phyloP scores from a whole-genome alignment of 1,284 basidiomycete genomes.

The Pholiota adiposa region DNA sequence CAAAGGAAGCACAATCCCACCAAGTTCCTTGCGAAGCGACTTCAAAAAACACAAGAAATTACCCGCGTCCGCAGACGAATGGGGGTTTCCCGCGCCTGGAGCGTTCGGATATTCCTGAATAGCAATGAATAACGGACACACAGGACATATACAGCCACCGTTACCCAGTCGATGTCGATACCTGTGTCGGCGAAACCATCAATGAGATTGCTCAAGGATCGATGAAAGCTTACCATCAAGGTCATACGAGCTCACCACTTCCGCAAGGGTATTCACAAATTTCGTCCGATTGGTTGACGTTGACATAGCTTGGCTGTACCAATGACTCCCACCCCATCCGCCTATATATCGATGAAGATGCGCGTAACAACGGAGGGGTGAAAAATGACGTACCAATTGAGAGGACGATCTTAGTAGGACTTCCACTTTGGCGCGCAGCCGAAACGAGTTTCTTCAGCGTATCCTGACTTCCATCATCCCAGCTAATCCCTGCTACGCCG shows the following conservation, averaged over 20 bases:
- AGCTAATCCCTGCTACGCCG: slow-evolving; percentile 56
- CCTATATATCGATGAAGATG: slow-evolving; percentile 30
- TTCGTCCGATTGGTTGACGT: slow-evolving; percentile 50
- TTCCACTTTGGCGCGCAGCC: slow-evolving; percentile 58
- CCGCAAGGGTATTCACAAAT: slow-evolving; percentile 62
- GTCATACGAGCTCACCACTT: slow-evolving; percentile 60
- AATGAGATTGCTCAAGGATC: neutral
- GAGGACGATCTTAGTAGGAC: slow-evolving; percentile 68
- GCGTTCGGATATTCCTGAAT: slow-evolving; percentile 73
- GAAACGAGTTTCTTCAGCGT: slow-evolving; percentile 64
- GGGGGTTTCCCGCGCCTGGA: slow-evolving; percentile 63
- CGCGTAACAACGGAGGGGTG: neutral
- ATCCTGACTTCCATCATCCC: slow-evolving; percentile 57
- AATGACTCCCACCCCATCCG: slow-evolving; percentile 57
- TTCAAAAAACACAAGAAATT: slow-evolving; percentile 72
- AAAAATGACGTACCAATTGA: slow-evolving; percentile 60
- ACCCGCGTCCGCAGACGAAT: slow-evolving; percentile 63
- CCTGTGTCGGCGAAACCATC: slow-evolving; percentile 29
- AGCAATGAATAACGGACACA: neutral
- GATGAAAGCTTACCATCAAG: slow-evolving; percentile 56
- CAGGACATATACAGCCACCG: neutral
- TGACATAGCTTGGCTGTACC: slow-evolving; percentile 67
- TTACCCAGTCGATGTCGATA: slow-evolving; percentile 76
- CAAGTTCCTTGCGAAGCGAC: slow-evolving; percentile 60
- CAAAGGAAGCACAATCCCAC: slow-evolving; percentile 27